phyloP scores from a whole-genome alignment of 2,329 filamentous ascomycete genomes.

The Aaosphaeria arxii region DNA sequence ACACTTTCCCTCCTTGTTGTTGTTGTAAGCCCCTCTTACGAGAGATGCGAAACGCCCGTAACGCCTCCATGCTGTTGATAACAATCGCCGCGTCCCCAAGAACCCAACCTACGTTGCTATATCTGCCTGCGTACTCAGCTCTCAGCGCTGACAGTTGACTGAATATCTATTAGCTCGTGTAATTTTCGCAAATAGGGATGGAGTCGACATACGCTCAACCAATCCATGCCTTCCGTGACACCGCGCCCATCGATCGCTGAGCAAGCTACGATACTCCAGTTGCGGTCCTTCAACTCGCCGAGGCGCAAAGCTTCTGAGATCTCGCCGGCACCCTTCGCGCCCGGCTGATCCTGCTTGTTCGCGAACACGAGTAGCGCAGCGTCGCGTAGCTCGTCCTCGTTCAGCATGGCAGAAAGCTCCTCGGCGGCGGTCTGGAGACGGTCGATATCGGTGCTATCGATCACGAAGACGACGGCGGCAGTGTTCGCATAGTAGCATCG shows the following conservation, averaged over 20 bases:
- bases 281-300: conserved; percentile 88
- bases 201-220: conserved; percentile 72
- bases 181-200: too few relatives aligned
- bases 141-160: too few relatives aligned
- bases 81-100: too few relatives aligned
- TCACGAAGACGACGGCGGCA: conserved; percentile 96
- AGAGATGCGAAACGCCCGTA: too few relatives aligned
- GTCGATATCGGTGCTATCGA: conserved; percentile 97
- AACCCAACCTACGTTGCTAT: too few relatives aligned
- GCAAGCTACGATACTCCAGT: conserved; percentile 99
- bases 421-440: conserved; percentile 88
- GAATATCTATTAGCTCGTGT: too few relatives aligned
- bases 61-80: too few relatives aligned
- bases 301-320: conserved; percentile 91
- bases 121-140: too few relatives aligned
- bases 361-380: conserved; percentile 92
- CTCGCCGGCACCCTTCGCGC: conserved; percentile 92
- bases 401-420: conserved; percentile 90
- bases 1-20: too few relatives aligned
- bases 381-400: conserved; percentile 94
- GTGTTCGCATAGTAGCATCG: conserved; percentile 99
- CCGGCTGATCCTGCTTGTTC: conserved; percentile 98
- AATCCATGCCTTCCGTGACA: conserved; percentile 97
- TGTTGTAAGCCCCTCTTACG: too few relatives aligned
- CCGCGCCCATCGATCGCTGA: conserved; percentile 93